Conservation (phyloP, 495 filamentous ascomycete species). For the Aspergillus ostianus region DNA sequence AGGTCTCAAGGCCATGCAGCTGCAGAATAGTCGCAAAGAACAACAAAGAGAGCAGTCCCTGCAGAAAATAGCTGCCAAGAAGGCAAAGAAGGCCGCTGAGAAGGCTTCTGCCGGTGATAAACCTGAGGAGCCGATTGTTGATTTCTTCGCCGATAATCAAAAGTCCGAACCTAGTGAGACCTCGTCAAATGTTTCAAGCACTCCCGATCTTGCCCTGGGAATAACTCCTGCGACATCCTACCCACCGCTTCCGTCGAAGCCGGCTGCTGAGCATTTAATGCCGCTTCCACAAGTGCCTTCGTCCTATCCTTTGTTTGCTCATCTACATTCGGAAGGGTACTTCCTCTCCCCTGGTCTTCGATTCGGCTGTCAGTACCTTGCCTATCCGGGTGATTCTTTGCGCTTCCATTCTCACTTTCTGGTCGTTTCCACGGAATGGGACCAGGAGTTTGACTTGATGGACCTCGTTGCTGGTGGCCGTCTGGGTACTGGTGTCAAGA, state of each 20-base stretch:
- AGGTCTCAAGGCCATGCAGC: constrained; percentile 43
- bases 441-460: constrained; percentile 79
- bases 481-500: constrained; percentile 92
- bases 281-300: constrained; percentile 45
- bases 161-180: constrained; percentile 22
- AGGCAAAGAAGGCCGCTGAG: constrained; percentile 33
- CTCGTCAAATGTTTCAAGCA: constrained; percentile 20
- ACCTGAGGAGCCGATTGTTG: constrained; percentile 25
- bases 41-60: constrained; percentile 38
- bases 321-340: constrained; percentile 77
- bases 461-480: constrained; percentile 83
- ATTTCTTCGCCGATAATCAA: constrained; percentile 42
- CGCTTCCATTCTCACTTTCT: constrained; percentile 95
- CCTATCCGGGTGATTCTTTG: constrained; percentile 91
- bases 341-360: constrained; percentile 88
- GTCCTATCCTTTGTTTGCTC: constrained; percentile 53
- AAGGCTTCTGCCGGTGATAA: constrained; percentile 22
- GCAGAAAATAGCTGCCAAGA: constrained; percentile 43
- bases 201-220: constrained; percentile 27
- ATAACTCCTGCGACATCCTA: constrained; percentile 63
- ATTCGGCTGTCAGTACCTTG: constrained; percentile 90
- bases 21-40: constrained; percentile 39
- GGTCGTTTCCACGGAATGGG: constrained; percentile 73
- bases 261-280: constrained; percentile 30
- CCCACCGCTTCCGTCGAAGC: constrained; percentile 42